Base-by-base conservation (phyloP, 2,329 filamentous ascomycete genomes). In the Esteya vermicola region DNA sequence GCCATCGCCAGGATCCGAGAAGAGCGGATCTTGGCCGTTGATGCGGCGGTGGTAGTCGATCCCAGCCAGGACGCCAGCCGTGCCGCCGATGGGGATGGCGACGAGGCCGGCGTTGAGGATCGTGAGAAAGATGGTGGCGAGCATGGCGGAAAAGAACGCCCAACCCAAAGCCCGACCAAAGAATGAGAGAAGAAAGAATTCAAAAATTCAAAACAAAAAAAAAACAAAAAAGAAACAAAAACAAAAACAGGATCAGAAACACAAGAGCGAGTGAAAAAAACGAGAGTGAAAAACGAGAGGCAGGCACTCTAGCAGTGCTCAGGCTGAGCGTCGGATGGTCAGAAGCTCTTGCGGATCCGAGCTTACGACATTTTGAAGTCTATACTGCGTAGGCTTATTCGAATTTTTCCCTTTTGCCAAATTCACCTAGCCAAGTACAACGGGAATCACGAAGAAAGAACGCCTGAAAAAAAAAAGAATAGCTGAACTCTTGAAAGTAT, bases 31-130 rank as follows among this genome's bases (percentile, higher is more conserved):
- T 43, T 65, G 57, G 32, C 67, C 67, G 3, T 52, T 56, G 9
- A 61, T 55, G 25, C 54, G 49, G 39, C 65, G 61, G 39, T 62
- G 55, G 22, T 57, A 56, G 46, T 72, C 62, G 31, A 72, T 52
- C 9, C 65, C 67, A 22, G 70, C 52, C 19, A 72, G 53, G 28
- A 69, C 55, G 33, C 65, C 67, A 64, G 38, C 42, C 5, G 42
- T 41, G 35, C 40, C 42, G 18, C 44, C 44, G 20, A 46, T 45
- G 27, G 46, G 43, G 12, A 72, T 54, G 48, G 60, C 61, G 43
- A 72, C 48, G 35, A 72, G 61, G 52, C 58, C 59, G 42, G 62
- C 57, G 54, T 68, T 72, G 53, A 72, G 59, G 43, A 72, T 50
- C 51, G 64, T 63, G 46, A 60, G 54, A 38, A 59, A 41, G 26